Base-by-base conservation (phyloP, 768 basidiomycete genomes). In the Boletus edulis region DNA sequence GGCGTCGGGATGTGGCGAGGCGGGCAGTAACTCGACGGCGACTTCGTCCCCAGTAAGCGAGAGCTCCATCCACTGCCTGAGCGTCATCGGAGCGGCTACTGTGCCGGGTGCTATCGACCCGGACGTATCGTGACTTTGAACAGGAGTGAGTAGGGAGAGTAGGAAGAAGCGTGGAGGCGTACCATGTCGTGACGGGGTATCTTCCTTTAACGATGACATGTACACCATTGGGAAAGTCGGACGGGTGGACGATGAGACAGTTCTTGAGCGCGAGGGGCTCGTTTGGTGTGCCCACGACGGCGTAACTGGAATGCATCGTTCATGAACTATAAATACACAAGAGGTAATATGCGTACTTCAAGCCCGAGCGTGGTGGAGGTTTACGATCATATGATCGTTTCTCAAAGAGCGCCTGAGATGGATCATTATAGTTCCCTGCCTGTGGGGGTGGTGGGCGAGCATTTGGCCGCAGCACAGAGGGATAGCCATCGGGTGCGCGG, bases 21-120 rank as follows among this genome's bases (percentile, higher is more conserved):
- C 27, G 17, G 65, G 70, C 20, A 91, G 78, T 3, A 81, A 71
- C 52, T 89, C 85, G 38, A 96, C 78, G 15, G 86, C 80, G 49
- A 91, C 87, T 14, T 76, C 66, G 66, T 97, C 94, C 0, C 93
- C 93, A 3, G 77, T 71, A 39, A 88, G 71, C 15, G 93, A 93
- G 8, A 98, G 78, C 6, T 86, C 87, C 41, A 94, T 88, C 94
- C 94, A 99, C 73, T 91, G 85, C 11, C 97, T 83, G 55, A 94
- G 91, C 55, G 84, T 73, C 22, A 83, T 78, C 29, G 89, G 87
- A 7, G 86, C 84, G n/a, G 88, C 94, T 29, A 98, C 78, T 2
- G 75, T 72, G 4, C 91, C 88, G 1, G 84, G 83, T 5, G 73
- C 72, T 5, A 99, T 67, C 56, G 81, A 85, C 5, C 82, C 82